Evolutionary conservation across 2,329 filamentous ascomycete genomes (phyloP), one percentile per base, ranked within the genome.

Genomic region (Talaromyces sp.): DNA sequence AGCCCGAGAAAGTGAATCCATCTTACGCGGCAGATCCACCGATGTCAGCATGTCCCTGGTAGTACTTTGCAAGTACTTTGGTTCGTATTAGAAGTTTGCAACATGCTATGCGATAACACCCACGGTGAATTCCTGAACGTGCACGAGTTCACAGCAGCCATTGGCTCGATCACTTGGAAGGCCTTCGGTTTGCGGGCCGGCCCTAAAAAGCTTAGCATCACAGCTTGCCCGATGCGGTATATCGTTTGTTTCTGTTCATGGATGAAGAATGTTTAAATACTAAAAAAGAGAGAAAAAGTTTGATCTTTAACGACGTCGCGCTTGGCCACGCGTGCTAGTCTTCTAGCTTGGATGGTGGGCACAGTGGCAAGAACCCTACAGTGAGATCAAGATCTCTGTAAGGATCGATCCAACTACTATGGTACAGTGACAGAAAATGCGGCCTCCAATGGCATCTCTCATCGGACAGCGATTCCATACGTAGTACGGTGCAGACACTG

Each of bases 181-280:
- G 24, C 37, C 37, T 59, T 31, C 47, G 50, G 63, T 24, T 39
- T 60, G 45, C 63, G 45, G 48, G 48, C 59, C 59, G 39, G 35
- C 41, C 62, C 63, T 62, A 65, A 62, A 61, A 62, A 62, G 63
- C 59, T 65, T 62, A 65, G 63, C 54, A 47, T 57, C 35, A 45
- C 33, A 41, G 19, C 5, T 33, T 59, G 56, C 56, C 39, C 27
- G 27, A 45, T 59, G 37, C 9, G 16, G 56, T 31, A 59, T 45
- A 27, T 59, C 37, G 22, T 43, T 13, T 41, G 35, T 41, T 62
- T 31, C 13, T 37, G 35, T 37, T 37, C 7, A 19, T 11, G 13
- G 9, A 22, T 48, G 31, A 19, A 13, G n/a, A 47, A 1, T 33
- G 41, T 19, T 22, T 22, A 22, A 22, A 22, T 22, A 22, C 22